Base-by-base conservation (phyloP, 306 rosid species). In the Cucumis cinereus region DNA sequence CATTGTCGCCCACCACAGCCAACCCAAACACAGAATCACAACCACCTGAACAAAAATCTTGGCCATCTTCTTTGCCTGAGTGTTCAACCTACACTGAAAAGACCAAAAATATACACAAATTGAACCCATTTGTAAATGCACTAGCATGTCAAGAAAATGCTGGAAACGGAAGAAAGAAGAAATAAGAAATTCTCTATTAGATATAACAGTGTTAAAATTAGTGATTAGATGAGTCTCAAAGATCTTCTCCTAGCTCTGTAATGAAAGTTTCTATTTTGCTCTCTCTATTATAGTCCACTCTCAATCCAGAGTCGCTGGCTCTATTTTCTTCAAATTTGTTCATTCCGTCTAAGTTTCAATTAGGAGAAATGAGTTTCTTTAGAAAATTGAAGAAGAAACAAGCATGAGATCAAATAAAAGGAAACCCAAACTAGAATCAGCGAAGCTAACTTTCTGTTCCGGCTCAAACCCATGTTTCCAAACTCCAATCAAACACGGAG, bases 1-100 rank as follows among this genome's bases (percentile, higher is more conserved):
- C 78, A 30, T 52, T 35, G 80, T 81, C 33, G 79, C 78, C 89
- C 87, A 86, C 82, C 76, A 85, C 84, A 83, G 90, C 79, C 73
- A 77, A 77, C 83, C 84, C 67, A 90, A 66, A 86, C 88, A 85
- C 77, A 90, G 26, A 64, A 84, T n/a, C 19, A 70, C 84, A 77
- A 83, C 69, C 79, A 81, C 30, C 75, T 63, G 84, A 82, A 86
- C 59, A 24, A 76, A 73, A 56, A 55, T 70, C 87, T 81, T 82
- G 75, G 74, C 80, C 93, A 87, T 89, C 54, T 76, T 89, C 59
- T 69, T 66, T 41, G 63, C 77, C 73, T 36, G 70, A 81, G 56
- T 76, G 59, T 67, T 43, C 2, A 26, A 49, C 56, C 73, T 80
- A 73, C 84, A 76, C 87, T 87, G 76, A 79, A 81, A 82, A 79